Percentiles rank a stretch among this genome's conserved stretches.
Conservation (phyloP, 345 rosid genomes). For the Pistacia integerrima region DNA sequence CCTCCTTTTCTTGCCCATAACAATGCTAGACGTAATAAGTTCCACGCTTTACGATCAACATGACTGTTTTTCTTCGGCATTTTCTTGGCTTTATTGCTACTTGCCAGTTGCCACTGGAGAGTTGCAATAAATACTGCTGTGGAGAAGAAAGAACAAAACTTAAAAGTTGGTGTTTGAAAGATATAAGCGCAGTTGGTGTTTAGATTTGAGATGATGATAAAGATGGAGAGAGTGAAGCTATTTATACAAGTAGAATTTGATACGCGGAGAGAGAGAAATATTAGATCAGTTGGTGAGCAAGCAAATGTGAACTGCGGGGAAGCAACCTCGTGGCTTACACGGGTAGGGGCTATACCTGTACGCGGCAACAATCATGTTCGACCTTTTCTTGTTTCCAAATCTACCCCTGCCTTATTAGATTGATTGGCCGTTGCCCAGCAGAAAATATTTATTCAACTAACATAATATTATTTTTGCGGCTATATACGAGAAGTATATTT, state of each 20-base stretch:
- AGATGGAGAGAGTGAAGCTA: background rate
- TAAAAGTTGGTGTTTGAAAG: background rate
- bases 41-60: constrained; percentile 48
- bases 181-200: too few relatives aligned
- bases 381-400: constrained; percentile 3
- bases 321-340: constrained; percentile 24
- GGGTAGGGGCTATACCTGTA: constrained; percentile 21
- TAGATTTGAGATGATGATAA: background rate
- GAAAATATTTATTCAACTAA: background rate
- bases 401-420: constrained; percentile 11
- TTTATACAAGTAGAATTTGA: background rate
- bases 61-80: constrained; percentile 39
- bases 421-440: background rate
- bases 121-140: background rate
- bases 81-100: background rate
- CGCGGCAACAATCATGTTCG: constrained; percentile 28
- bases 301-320: constrained; percentile 14
- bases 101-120: background rate
- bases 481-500: too few relatives aligned
- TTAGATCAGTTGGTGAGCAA: constrained; percentile 2
- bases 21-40: constrained; percentile 53
- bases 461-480: too few relatives aligned
- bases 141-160: background rate
- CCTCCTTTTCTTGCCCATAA: constrained; percentile 78
- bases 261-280: constrained; percentile 25